Conservation (phyloP, 192 early-diverging fungal species). For the Thamnidium elegans region DNA sequence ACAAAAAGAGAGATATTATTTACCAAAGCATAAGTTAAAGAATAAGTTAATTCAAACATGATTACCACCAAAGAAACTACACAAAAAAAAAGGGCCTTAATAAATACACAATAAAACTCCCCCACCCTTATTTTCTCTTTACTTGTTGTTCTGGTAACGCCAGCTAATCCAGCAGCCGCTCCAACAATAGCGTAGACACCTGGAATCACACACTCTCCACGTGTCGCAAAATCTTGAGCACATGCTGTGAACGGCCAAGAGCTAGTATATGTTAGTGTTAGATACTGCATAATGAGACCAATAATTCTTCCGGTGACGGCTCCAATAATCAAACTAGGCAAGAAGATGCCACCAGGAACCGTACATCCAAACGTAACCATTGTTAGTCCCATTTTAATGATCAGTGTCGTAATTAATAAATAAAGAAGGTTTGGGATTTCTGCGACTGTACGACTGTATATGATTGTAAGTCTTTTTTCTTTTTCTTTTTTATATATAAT, state of each 20-base stretch:
- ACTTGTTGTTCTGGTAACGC: conserved; percentile 83
- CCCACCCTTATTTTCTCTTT: too few species aligned
- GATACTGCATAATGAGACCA: conserved; percentile 75
- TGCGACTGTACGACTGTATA: conserved; percentile 30
- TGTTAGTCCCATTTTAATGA: conserved; percentile 62
- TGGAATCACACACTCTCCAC: conserved; percentile 77
- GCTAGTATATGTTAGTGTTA: conserved; percentile 56
- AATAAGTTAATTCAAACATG: conserved; percentile 98
- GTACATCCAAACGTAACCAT: conserved; percentile 67
- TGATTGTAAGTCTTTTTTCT: background rate
- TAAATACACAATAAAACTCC: background rate
- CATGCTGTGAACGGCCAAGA: conserved; percentile 74
- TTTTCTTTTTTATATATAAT: background rate
- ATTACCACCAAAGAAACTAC: conserved; percentile 86
- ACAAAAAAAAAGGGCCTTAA: conserved; percentile 1
- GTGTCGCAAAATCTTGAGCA: conserved; percentile 58
- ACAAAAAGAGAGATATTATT: background rate
- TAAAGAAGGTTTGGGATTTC: conserved; percentile 45
- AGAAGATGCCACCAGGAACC: conserved; percentile 89
- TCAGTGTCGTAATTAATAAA: conserved; percentile 57
- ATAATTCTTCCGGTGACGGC: conserved; percentile 87
- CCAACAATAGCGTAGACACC: conserved; percentile 95
- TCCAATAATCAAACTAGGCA: conserved; percentile 94
- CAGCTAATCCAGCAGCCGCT: conserved; percentile 83
- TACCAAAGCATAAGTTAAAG: conserved; percentile 81